A percentile compares a stretch with the other conserved stretches of the same genome.
Conservation (phyloP, 2,329 filamentous ascomycete species). For the Blumeria graminis region DNA sequence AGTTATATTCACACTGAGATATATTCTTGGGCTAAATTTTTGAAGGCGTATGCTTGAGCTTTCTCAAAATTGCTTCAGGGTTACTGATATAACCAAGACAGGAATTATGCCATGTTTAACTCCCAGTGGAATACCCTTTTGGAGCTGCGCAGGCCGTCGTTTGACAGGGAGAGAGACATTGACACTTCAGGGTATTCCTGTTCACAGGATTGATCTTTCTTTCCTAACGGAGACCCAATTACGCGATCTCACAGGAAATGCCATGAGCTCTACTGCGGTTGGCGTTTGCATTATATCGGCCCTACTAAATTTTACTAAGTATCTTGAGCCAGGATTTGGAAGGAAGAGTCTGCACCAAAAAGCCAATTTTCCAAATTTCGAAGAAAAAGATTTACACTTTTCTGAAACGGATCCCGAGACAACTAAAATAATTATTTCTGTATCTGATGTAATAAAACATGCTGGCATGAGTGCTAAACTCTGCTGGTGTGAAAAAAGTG, state of each 20-base stretch:
- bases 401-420: background rate
- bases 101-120: conserved; percentile 46
- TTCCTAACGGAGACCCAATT: conserved; percentile 36
- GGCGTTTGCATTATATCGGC: conserved; percentile 35
- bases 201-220: conserved; percentile 36
- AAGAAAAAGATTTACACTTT: background rate
- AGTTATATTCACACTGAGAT: conserved; percentile 6
- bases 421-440: conserved; percentile 2
- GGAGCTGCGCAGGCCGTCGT: conserved; percentile 33
- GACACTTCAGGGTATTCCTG: conserved; percentile 41
- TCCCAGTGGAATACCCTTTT: conserved; percentile 34
- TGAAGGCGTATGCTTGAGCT: conserved; percentile 31
- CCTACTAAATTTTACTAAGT: conserved; percentile 19
- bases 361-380: background rate
- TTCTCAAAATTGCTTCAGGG: conserved; percentile 48
- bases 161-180: conserved; percentile 39
- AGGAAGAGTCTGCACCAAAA: background rate
- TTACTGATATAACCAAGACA: conserved; percentile 20
- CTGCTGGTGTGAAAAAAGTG: conserved; percentile 33
- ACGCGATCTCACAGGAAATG: conserved; percentile 52
- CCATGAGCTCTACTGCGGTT: conserved; percentile 54
- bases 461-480: conserved; percentile 18
- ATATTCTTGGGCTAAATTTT: conserved; percentile 4
- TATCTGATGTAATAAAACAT: conserved; percentile 4
- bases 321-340: conserved; percentile 1